phyloP scores from a whole-genome alignment of 768 basidiomycete genomes.

The Crucibulum laeve region DNA sequence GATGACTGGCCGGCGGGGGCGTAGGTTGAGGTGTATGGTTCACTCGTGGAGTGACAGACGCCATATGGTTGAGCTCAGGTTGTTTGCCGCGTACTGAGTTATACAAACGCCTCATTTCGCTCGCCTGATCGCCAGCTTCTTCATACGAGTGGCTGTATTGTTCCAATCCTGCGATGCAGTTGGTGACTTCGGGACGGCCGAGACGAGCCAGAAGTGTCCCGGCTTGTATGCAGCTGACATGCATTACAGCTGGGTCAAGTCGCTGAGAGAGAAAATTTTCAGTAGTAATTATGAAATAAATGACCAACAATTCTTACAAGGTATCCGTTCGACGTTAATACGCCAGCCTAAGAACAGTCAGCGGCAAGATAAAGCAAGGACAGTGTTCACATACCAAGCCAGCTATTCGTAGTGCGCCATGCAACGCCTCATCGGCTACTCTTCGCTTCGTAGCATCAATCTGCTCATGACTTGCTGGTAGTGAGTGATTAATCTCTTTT shows the following conservation, averaged over 20 bases:
- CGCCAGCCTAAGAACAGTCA: slow-evolving; percentile 51
- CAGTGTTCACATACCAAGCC: slow-evolving; percentile 58
- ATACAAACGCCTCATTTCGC: slow-evolving; percentile 57
- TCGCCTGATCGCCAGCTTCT: slow-evolving; percentile 76
- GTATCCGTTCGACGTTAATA: slow-evolving; percentile 85
- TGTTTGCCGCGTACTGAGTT: slow-evolving; percentile 36
- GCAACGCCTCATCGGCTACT: slow-evolving; percentile 76
- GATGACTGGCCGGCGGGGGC: slow-evolving; percentile 16
- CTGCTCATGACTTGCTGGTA: slow-evolving; percentile 33
- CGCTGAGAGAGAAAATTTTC: slow-evolving; percentile 33
- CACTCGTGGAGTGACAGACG: slow-evolving; percentile 30
- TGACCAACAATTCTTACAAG: slow-evolving; percentile 42
- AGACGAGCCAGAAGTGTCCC: slow-evolving; percentile 77
- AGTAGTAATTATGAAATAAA: slow-evolving; percentile 3
- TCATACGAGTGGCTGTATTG: slow-evolving; percentile 90
- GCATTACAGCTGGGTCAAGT: slow-evolving; percentile 86
- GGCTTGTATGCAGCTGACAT: slow-evolving; percentile 80
- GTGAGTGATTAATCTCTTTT: slow-evolving; percentile 58
- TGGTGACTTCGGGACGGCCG: slow-evolving; percentile 78
- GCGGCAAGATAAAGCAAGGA: slow-evolving; percentile 3
- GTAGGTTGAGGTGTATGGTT: slow-evolving; percentile 14
- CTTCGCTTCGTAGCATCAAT: slow-evolving; percentile 65
- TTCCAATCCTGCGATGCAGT: slow-evolving; percentile 80
- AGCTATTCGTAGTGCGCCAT: slow-evolving; percentile 83
- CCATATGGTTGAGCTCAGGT: slow-evolving; percentile 46